These are phyloP conservation scores for Trichosporon faecale DNA, from an alignment of 1,284 basidiomycete genomes.

Conservation along the genomic window DNA sequence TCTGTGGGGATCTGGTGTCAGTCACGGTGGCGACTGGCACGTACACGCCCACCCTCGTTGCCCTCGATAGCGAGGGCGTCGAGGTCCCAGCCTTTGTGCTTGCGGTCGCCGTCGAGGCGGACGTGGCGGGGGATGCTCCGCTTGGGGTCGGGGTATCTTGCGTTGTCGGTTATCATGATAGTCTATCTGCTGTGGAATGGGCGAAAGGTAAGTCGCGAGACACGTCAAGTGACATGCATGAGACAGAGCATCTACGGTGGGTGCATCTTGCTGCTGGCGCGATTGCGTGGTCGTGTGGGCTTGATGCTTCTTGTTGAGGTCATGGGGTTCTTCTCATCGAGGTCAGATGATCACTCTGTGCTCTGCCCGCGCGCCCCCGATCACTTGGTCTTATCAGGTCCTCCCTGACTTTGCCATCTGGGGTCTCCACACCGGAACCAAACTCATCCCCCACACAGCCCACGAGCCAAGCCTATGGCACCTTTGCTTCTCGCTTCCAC, in stretches of 20 bases:
- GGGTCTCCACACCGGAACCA: not conserved
- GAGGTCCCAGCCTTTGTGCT: conserved; percentile 8
- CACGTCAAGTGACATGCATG: not conserved
- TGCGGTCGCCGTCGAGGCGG: conserved; percentile 15
- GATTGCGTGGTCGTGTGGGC: conserved; percentile 4
- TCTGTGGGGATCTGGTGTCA: conserved; percentile 19
- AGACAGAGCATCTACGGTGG: too few relatives aligned
- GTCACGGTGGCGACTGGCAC: not conserved
- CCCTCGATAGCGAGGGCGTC: conserved; percentile 20
- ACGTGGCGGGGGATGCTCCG: conserved; percentile 1
- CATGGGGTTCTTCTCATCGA: not conserved
- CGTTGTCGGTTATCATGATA: conserved; percentile 14
- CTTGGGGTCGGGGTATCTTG: conserved; percentile 17
- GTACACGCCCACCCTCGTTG: conserved; percentile 21
- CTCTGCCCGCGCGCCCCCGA: too few relatives aligned
- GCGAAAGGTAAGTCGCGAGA: not conserved
- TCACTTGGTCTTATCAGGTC: not conserved
- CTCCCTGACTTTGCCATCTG: not conserved
- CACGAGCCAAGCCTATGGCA: too few relatives aligned
- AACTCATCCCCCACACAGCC: too few relatives aligned
- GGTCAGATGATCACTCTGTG: not conserved
- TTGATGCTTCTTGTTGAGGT: not conserved
- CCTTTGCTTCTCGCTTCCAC: too few relatives aligned
- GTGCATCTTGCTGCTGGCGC: not conserved
- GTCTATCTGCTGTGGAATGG: not conserved